Evolutionary conservation across 306 rosid genomes (phyloP), one percentile per base, ranked within the genome.

Genomic region (Cucurbita ficifolia): DNA sequence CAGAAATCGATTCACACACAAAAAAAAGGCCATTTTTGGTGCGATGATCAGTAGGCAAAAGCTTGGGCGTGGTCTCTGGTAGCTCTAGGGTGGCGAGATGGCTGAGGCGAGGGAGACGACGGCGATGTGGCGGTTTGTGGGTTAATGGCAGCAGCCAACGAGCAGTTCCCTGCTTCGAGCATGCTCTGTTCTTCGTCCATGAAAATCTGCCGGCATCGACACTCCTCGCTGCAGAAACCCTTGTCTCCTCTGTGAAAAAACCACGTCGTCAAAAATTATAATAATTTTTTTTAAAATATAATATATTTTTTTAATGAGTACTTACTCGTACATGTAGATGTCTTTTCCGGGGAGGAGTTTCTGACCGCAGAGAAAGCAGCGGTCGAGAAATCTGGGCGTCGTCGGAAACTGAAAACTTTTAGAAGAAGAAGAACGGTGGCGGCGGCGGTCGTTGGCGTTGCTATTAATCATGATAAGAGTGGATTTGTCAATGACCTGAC

Each of bases 261-360:
- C 22, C 38, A 36, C 4, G 4, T 18, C 63, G 14, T 9, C 55
- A 51, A 48, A 48, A 50, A 50, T 5, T 50, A 5, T 13, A 3
- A 48, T 13, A 48, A 46, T 10, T 1, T 48, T n/a, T 24, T 60
- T 38, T 75, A 29, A 29, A 29, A 29, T 29, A 29, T 29, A 29
- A 29, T 2, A 29, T 29, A 3, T 29, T 29, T 29, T 29, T 29
- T 0, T 29, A 29, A 29, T 11, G 51, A 45, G 21, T 16, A 76
- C 93, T 81, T 64, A 94, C 99, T 84, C 88, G 91, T 94, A 94
- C 99, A 94, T 94, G 88, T 87, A 94, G 90, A 94, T 91, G 77
- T 94, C 99, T 46, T 89, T 94, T 24, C 89, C 92, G 17, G 90
- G 91, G 72, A 85, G 85, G 68, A 94, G 86, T 33, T 76, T 91